Base-by-base conservation (phyloP, 371 early-diverging fungal genomes). In the Massospora cicadina region DNA sequence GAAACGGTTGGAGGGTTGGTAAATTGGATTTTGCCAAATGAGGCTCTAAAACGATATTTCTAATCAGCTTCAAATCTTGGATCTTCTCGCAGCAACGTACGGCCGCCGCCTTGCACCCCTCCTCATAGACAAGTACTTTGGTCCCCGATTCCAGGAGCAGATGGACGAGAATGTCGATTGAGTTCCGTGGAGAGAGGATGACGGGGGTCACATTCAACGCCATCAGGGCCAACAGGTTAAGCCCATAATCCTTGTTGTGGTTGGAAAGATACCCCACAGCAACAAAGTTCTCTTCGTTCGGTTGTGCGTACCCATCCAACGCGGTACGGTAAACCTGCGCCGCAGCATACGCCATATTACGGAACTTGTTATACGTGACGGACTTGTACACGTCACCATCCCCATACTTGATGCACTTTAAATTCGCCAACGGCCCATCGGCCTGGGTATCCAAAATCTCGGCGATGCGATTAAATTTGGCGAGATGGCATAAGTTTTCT, bases 181-280 rank as follows among this genome's bases (percentile, higher is more conserved):
- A 60, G 30, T 60, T 60, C 25, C 60, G 12, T 24, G 60, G 60
- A 10, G 60, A 60, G 27, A 60, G 30, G 12, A 30, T 2, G 24
- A 60, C 26, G 30, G 60, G 60, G 27, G 60, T 23, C 7, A 60
- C 21, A 23, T 60, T 60, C 23, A 23, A 26, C 5, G 25, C 10
- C 28, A 60, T 23, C 5, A 60, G 30, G 31, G 60, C 60, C 13
- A 60, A 60, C 21, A 31, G 10, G 31, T 60, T 60, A 7, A 60
- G 17, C 7, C n/a, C 21, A 30, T 23, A 60, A 7, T 60, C 28
- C 7, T 2, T 24, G 30, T 26, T 23, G 7, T 13, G 21, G 30
- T 12, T 23, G 21, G 21, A 27, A 24, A 60, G 60, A 12, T 28
- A 60, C 5, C 60, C 60, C 10, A 60, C 60, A 21, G 60, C 10